Conservation (phyloP, 225 moss, liverwort and hornwort species). For the Antitrichia curtipendula region DNA sequence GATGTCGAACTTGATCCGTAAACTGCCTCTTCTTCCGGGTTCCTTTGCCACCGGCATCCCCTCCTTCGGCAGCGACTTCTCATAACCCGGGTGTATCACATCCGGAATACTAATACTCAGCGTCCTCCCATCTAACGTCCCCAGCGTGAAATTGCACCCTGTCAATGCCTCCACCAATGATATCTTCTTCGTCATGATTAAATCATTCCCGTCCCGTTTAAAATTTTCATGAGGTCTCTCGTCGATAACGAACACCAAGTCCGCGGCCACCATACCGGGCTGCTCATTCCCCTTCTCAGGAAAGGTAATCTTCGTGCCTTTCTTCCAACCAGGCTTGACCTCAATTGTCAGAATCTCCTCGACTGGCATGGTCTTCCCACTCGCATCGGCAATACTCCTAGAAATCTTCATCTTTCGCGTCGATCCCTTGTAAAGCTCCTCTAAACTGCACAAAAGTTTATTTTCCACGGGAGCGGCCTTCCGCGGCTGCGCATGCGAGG, state of each 20-base stretch:
- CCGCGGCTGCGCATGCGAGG: slow-evolving; percentile 76
- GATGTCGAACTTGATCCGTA: slow-evolving; percentile 88
- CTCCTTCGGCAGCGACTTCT: slow-evolving; percentile 87
- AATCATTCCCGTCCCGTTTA: slow-evolving; percentile 97
- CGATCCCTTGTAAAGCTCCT: slow-evolving; percentile 88
- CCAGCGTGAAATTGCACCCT: slow-evolving; percentile 72
- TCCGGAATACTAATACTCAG: slow-evolving; percentile 69
- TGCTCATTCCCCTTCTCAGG: slow-evolving; percentile 99
- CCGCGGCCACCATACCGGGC: slow-evolving; percentile 82
- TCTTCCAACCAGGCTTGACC: slow-evolving; percentile 99
- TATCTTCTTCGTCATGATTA: slow-evolving; percentile 87
- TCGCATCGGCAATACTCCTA: slow-evolving; percentile 87
- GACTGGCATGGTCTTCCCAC: slow-evolving; percentile 79
- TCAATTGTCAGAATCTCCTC: slow-evolving; percentile 99
- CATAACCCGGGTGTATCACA: slow-evolving; percentile 67
- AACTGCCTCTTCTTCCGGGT: slow-evolving; percentile 75
- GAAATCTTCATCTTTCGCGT: slow-evolving; percentile 99
- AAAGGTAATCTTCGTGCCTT: slow-evolving; percentile 95
- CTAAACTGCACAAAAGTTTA: slow-evolving; percentile 85
- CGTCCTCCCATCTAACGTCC: slow-evolving; percentile 79
- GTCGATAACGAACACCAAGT: slow-evolving; percentile 96
- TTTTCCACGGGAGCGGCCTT: slow-evolving; percentile 92
- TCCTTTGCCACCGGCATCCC: slow-evolving; percentile 99
- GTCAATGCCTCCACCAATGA: slow-evolving; percentile 73
- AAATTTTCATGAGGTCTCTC: slow-evolving; percentile 85